Evolutionary conservation across 1,284 basidiomycete genomes (phyloP), one percentile per base, ranked within the genome.

Genomic region (Ceratobasidium sp.): DNA sequence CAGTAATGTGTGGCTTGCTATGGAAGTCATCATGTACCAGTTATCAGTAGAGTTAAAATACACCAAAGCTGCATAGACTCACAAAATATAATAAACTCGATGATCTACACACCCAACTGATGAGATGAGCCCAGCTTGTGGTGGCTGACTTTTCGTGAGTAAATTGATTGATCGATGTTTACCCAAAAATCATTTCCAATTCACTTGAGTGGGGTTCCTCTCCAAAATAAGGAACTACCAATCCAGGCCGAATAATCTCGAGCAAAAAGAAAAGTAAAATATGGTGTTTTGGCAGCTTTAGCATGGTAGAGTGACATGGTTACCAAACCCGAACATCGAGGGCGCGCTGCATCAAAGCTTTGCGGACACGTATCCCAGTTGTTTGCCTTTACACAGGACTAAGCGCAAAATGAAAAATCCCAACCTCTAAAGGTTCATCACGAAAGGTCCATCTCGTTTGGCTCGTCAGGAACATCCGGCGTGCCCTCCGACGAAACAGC

Each of bases 131-230:
- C 60, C 20, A 63, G 33, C 39, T 49, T 18, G 58, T 73, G 71
- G 71, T 73, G 71, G 71, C 56, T 42, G 23, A 44, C 28, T 69
- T 55, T 58, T 18, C 15, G 46, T 26, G 39, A 73, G 44, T 73
- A 73, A 73, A 60, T 63, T 73, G 58, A 61, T 63, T 73, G 71
- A 73, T 73, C 56, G 26, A 73, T 33, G 71, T 61, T 60, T 60
- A n/a, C 71, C 56, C 56, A 73, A 73, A 63, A 46, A 49, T 61
- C 26, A 73, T 73, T 73, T 73, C 42, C 71, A 73, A 73, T 73
- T 73, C 9, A 49, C 56, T 12, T 20, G 15, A 44, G 3, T 2
- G 26, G n/a, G 23, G 23, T 28, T 28, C 23, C n/a, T 23, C 26
- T 28, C 23, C 10, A 26, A 3, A 26, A 18, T 6, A 6, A 10